phyloP scores from a whole-genome alignment of 805 yeast genomes.

The Metschnikowia amazonensis region DNA sequence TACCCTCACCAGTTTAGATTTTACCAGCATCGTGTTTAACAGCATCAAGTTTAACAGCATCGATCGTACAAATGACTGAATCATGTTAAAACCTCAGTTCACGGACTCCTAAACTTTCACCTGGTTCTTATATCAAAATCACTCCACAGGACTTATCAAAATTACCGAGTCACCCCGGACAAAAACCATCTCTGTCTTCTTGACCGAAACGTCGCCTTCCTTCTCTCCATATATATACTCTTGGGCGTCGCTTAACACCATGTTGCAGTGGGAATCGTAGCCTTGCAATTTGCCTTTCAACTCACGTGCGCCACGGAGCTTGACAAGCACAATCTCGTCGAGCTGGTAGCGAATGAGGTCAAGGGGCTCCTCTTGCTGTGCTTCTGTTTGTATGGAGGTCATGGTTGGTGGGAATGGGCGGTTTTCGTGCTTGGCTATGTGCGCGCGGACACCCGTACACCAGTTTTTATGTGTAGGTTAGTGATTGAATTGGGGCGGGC shows the following conservation, averaged over 20 bases:
- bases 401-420: slow-evolving; percentile 13
- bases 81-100: too few species aligned
- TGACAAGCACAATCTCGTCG: slow-evolving; percentile 83
- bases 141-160: slow-evolving; percentile 52
- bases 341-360: slow-evolving; percentile 81
- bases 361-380: slow-evolving; percentile 66
- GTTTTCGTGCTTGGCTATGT: background rate
- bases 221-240: slow-evolving; percentile 67
- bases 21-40: too few species aligned
- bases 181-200: slow-evolving; percentile 81
- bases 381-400: slow-evolving; percentile 33
- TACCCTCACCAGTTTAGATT: too few species aligned
- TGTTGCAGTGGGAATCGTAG: slow-evolving; percentile 93
- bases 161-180: slow-evolving; percentile 98
- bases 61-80: too few species aligned
- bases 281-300: slow-evolving; percentile 88
- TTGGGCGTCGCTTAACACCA: slow-evolving; percentile 88
- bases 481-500: too few species aligned
- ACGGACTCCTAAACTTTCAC: too few species aligned
- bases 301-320: slow-evolving; percentile 91
- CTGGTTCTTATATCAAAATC: too few species aligned
- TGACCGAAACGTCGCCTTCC: slow-evolving; percentile 43
- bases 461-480: too few species aligned
- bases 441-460: background rate
- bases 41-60: too few species aligned